These are phyloP conservation scores for Hypoxylon sp. DNA, from an alignment of 2,329 filamentous ascomycete genomes.

Conservation along the genomic window DNA sequence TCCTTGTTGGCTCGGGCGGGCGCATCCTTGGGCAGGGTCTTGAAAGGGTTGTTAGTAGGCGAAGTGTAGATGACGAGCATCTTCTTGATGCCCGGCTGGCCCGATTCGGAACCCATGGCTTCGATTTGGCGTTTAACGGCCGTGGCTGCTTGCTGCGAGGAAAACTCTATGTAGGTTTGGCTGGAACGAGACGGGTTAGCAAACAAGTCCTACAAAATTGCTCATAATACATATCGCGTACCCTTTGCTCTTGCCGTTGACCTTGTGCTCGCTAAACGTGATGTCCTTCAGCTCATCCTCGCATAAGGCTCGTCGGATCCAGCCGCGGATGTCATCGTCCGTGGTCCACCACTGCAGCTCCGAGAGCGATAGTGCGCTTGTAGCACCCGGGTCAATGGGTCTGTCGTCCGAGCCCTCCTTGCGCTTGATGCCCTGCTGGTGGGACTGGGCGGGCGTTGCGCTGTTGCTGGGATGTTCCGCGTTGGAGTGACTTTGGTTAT, in stretches of 20 bases:
- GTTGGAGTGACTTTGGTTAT: constrained; percentile 46
- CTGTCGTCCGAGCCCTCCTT: constrained; percentile 67
- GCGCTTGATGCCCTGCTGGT: constrained; percentile 66
- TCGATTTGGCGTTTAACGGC: constrained; percentile 86
- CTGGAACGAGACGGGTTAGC: constrained; percentile 48
- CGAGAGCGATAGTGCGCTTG: constrained; percentile 80
- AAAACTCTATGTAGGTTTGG: constrained; percentile 85
- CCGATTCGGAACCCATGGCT: constrained; percentile 57
- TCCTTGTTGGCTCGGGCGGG: constrained; percentile 74
- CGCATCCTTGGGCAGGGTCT: constrained; percentile 87
- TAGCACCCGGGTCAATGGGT: constrained; percentile 66
- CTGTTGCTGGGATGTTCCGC: constrained; percentile 46
- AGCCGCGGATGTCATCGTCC: constrained; percentile 92
- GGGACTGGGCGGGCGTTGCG: constrained; percentile 45
- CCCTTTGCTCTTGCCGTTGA: constrained; percentile 99
- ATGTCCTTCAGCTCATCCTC: constrained; percentile 90
- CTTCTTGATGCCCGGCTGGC: constrained; percentile 69
- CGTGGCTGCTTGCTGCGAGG: constrained; percentile 82
- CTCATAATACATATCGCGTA: constrained; percentile 54
- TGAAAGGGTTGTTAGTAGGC: constrained; percentile 84
- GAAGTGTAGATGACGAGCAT: constrained; percentile 78
- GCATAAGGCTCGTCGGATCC: constrained; percentile 78
- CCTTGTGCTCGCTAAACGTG: constrained; percentile 97
- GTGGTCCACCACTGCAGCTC: constrained; percentile 97
- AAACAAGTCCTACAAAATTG: background rate